Evolutionary conservation across 1,139 yeast species (phyloP).

Genomic region (Pichia kudriavzevii): DNA sequence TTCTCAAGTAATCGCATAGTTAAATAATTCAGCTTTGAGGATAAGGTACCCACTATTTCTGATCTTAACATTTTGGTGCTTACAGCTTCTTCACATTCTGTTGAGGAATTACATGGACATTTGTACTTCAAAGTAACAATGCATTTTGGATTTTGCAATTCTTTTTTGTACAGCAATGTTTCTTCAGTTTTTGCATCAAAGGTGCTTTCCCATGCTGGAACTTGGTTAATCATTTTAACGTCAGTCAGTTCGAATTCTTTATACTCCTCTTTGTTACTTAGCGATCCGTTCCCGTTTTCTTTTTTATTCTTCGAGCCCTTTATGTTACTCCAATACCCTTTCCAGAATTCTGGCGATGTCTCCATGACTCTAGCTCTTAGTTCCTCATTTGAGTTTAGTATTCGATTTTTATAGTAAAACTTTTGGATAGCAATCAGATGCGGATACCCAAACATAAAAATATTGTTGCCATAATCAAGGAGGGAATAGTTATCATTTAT

Average conservation of each 20-base stretch:
- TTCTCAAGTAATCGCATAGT: conserved; percentile 47
- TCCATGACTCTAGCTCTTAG: conserved; percentile 29
- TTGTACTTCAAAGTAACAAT: background rate
- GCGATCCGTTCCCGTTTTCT: conserved; percentile 5
- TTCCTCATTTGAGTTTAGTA: conserved; percentile 29
- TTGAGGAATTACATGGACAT: too few relatives aligned
- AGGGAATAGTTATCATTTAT: conserved; percentile 38
- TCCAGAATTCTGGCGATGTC: conserved; percentile 42
- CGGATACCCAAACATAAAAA: conserved; percentile 50
- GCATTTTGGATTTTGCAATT: background rate
- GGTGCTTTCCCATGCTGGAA: conserved; percentile 22
- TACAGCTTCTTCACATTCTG: too few relatives aligned
- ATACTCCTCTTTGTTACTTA: conserved; percentile 23
- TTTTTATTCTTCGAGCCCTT: conserved; percentile 1
- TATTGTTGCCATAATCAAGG: conserved; percentile 30
- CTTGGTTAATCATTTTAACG: conserved; percentile 20
- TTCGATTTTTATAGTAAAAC: conserved; percentile 46
- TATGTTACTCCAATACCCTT: conserved; percentile 36
- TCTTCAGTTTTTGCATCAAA: conserved; percentile 24
- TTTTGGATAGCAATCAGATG: conserved; percentile 47
- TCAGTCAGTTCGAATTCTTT: conserved; percentile 21
- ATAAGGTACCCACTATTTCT: conserved; percentile 47
- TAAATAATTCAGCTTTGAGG: conserved; percentile 55
- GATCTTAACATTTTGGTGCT: conserved; percentile 36
- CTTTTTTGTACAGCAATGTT: conserved; percentile 4